Evolutionary conservation across 352 stramenopile species (phyloP).

Genomic region (Globisporangium barbulae): DNA sequence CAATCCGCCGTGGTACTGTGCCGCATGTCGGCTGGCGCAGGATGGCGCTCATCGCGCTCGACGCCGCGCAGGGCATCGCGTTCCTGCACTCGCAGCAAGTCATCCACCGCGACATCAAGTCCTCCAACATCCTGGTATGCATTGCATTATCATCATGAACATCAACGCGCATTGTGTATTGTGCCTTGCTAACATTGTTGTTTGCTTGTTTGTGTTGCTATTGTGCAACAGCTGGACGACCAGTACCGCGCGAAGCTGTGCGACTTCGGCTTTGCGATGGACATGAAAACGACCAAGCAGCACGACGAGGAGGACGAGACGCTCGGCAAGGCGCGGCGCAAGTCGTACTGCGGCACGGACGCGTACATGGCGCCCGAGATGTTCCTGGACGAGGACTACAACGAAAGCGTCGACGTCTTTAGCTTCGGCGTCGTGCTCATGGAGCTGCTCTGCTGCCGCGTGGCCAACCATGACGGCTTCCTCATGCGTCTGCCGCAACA

Average conservation of each 20-base stretch:
- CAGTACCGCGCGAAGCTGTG: slow-evolving; percentile 73
- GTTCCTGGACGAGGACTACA: slow-evolving; percentile 84
- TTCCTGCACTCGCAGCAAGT: slow-evolving; percentile 92
- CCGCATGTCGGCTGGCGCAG: slow-evolving; percentile 58
- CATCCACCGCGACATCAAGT: slow-evolving; percentile 87
- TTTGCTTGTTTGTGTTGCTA: background rate
- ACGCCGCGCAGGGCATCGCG: slow-evolving; percentile 88
- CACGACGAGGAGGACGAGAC: slow-evolving; percentile 24
- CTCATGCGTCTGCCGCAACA: slow-evolving; percentile 77
- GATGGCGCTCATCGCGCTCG: slow-evolving; percentile 65
- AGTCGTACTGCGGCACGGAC: slow-evolving; percentile 86
- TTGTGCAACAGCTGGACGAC: slow-evolving; percentile 42
- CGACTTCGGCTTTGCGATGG: slow-evolving; percentile 83
- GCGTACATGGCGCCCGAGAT: slow-evolving; percentile 85
- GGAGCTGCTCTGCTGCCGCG: slow-evolving; percentile 80
- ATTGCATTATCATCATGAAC: background rate
- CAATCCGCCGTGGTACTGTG: slow-evolving; percentile 41
- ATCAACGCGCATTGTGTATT: background rate
- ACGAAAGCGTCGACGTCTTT: slow-evolving; percentile 83
- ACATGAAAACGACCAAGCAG: slow-evolving; percentile 41
- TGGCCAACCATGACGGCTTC: slow-evolving; percentile 77
- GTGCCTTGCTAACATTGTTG: background rate
- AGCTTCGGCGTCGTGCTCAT: slow-evolving; percentile 87
- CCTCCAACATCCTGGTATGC: slow-evolving; percentile 75
- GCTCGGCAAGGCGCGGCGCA: slow-evolving; percentile 44